Evolutionary conservation across 164 flowering plant genomes (phyloP), one percentile per base, ranked within the genome.

Genomic region (Platanus orientalis): DNA sequence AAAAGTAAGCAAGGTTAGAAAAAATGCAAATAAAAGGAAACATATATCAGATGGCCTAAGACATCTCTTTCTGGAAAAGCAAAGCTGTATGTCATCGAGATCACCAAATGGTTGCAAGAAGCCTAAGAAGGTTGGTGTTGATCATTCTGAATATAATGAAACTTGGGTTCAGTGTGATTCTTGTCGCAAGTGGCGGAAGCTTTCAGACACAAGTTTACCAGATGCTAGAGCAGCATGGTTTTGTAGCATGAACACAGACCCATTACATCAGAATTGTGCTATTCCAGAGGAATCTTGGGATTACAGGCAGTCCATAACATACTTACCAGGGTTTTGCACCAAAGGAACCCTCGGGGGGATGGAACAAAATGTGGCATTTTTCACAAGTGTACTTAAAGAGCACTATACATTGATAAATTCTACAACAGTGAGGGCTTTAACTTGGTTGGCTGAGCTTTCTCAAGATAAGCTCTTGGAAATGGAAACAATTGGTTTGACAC

Each of bases 81-180:
- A 26, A 55, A 58, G 50, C 65, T 71, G 54, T 55, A 52, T 21
- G 20, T 27, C 78, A 32, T 14, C 53, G 58, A 63, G 57, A 58
- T 48, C 23, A 16, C 54, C 71, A 27, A 57, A 50, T 24, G 63
- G 28, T 29, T 45, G 50, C 48, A 74, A 67, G 69, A 71, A 62
- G 65, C 48, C 36, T 58, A 66, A 53, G 56, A 69, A 65, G 58
- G 69, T 7, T 25, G 24, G 64, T 42, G 50, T 51, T 16, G 77
- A 65, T 49, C 19, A 56, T 61, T 50, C n/a, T 58, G 82, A 77
- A 26, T 58, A 17, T 40, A 75, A 77, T 71, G 96, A 93, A 57
- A 86, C 81, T 44, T 93, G 98, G 98, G 82, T 86, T 63, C 97
- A 90, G 75, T 93, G 98, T 74, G 97, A 93, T 83, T 78, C 83